Conservation (phyloP, 2,329 filamentous ascomycete species). For the Beauveria rudraprayagi region DNA sequence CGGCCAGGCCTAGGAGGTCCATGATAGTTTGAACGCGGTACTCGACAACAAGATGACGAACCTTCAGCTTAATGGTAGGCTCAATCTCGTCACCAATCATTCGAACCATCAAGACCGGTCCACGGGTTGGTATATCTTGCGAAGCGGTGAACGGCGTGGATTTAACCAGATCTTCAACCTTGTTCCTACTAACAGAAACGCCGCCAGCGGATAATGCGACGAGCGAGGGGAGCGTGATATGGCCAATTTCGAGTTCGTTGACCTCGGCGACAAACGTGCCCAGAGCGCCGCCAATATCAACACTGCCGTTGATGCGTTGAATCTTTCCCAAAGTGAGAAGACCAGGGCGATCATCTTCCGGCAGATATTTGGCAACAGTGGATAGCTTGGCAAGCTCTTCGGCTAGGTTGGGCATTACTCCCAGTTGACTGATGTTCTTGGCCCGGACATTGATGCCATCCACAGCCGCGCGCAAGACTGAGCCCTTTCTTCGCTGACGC, state of each 20-base stretch:
- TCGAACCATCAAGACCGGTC: conserved; percentile 68
- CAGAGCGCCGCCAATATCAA: conserved; percentile 60
- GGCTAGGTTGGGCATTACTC: conserved; percentile 60
- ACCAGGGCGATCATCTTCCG: conserved; percentile 89
- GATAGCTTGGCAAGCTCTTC: conserved; percentile 77
- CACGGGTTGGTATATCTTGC: conserved; percentile 19
- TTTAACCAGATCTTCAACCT: conserved; percentile 62
- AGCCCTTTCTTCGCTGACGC: conserved; percentile 77
- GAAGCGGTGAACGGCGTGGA: conserved; percentile 28
- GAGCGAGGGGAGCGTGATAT: conserved; percentile 79
- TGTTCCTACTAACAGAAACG: conserved; percentile 55
- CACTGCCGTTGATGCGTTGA: conserved; percentile 50
- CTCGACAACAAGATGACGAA: conserved; percentile 78
- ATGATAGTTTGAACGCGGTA: conserved; percentile 81
- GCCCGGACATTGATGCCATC: conserved; percentile 56
- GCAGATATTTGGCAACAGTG: conserved; percentile 86
- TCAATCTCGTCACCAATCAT: conserved; percentile 94
- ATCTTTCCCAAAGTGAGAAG: conserved; percentile 67
- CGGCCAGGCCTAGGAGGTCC: conserved; percentile 64
- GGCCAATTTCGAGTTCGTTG: conserved; percentile 60
- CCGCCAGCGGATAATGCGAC: conserved; percentile 66
- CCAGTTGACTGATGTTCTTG: conserved; percentile 55
- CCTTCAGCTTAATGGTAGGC: conserved; percentile 77
- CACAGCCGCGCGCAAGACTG: conserved; percentile 65
- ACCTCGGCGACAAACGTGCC: conserved; percentile 55